Evolutionary conservation across 2,329 filamentous ascomycete species (phyloP).

Genomic region (Paecilomyces niveus): DNA sequence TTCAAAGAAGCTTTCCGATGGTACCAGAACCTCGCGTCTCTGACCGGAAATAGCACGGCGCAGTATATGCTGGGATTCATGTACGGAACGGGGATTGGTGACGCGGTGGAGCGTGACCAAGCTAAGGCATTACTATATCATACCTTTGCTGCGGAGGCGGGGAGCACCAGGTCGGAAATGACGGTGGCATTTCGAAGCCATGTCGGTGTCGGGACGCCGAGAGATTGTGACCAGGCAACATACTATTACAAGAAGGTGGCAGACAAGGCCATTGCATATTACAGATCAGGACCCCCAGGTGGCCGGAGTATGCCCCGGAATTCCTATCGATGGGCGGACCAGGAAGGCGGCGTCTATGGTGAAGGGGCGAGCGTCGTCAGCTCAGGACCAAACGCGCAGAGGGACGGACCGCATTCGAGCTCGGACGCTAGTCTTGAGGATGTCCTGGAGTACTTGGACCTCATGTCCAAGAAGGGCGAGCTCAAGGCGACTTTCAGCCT

Average conservation of each 20-base stretch:
- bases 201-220: constrained; percentile 73
- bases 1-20: constrained; percentile 71
- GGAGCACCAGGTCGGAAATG: constrained; percentile 85
- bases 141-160: constrained; percentile 80
- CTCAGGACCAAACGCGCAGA: constrained; percentile 73
- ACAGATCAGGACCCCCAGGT: constrained; percentile 82
- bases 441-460: constrained; percentile 85
- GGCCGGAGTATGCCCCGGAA: constrained; percentile 72
- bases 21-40: constrained; percentile 69
- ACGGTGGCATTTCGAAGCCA: constrained; percentile 82
- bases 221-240: constrained; percentile 76
- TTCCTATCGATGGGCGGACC: constrained; percentile 80
- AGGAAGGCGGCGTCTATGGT: constrained; percentile 86
- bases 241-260: constrained; percentile 90
- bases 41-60: constrained; percentile 81
- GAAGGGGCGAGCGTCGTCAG: constrained; percentile 89
- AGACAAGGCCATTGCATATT: constrained; percentile 84
- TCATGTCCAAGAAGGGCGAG: constrained; percentile 85
- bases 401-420: constrained; percentile 66
- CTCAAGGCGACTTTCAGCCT: constrained; percentile 80
- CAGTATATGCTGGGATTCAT: constrained; percentile 95
- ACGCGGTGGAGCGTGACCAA: constrained; percentile 74
- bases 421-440: constrained; percentile 84
- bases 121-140: constrained; percentile 90
- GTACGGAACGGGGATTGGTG: constrained; percentile 87